phyloP scores from a whole-genome alignment of 768 basidiomycete species.

The Leccinum longicurvipes region DNA sequence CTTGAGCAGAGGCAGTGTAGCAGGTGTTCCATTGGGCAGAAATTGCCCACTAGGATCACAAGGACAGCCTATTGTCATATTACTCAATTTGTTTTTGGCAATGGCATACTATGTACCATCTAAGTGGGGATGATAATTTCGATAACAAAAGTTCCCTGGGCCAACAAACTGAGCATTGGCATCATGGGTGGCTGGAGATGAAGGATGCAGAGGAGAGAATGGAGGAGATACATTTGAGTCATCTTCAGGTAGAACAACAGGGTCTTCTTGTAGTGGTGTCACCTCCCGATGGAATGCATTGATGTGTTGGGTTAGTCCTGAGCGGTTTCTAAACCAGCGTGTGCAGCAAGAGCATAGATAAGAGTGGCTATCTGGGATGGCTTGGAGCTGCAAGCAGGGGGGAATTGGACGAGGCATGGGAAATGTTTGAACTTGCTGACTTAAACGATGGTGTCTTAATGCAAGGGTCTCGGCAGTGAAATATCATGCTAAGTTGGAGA shows the following conservation, averaged over 20 bases:
- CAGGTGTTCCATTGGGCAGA: too few species aligned
- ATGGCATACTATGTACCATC: background rate
- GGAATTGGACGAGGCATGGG: too few species aligned
- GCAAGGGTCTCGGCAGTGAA: too few species aligned
- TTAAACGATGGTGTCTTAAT: too few species aligned
- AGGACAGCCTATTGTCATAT: too few species aligned
- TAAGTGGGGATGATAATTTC: background rate
- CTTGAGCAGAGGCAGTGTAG: too few species aligned
- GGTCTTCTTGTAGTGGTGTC: background rate
- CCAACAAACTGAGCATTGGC: background rate
- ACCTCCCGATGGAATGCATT: background rate
- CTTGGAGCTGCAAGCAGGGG: too few species aligned
- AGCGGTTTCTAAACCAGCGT: background rate
- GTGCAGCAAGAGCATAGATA: background rate
- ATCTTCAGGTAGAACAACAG: background rate
- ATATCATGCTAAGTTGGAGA: too few species aligned
- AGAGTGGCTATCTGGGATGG: too few species aligned
- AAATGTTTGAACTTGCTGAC: too few species aligned
- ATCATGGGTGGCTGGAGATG: background rate
- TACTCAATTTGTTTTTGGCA: too few species aligned
- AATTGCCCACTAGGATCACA: too few species aligned
- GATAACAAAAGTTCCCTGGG: background rate
- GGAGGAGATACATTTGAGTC: background rate
- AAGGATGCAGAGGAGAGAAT: background rate
- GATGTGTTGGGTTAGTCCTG: background rate